Evolutionary conservation across 75 land plant species (phyloP).

Genomic region (Selaginella moellendorffii): DNA sequence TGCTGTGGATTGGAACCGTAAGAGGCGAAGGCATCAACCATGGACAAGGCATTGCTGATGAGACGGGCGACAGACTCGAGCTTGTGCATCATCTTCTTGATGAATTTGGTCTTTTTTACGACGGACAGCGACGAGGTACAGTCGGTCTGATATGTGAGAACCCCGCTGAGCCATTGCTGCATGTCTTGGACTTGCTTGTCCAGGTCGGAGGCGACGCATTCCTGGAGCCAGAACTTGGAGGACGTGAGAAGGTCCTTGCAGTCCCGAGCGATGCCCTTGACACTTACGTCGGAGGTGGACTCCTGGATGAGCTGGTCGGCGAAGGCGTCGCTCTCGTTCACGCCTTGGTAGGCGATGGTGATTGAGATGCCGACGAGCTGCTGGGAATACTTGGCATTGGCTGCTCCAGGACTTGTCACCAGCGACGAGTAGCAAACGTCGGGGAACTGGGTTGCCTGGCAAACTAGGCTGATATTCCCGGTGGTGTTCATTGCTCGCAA

Average conservation of each 20-base stretch:
- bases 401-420: background rate
- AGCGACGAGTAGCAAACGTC: slow-evolving; percentile 6
- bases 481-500: background rate
- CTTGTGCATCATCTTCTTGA: background rate
- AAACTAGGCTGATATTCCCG: slow-evolving; percentile 1
- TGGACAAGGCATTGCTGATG: slow-evolving; percentile 9
- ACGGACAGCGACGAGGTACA: background rate
- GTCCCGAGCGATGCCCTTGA: background rate
- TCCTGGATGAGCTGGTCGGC: background rate
- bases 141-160: slow-evolving; percentile 2
- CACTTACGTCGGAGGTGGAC: background rate
- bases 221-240: slow-evolving; percentile 3
- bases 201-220: background rate
- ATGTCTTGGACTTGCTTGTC: background rate
- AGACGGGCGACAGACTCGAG: background rate
- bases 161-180: slow-evolving; percentile 8
- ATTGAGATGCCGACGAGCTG: slow-evolving; percentile 7
- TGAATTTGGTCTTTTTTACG: background rate
- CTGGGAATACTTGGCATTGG: background rate
- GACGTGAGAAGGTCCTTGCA: background rate
- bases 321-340: slow-evolving; percentile 1
- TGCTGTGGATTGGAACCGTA: slow-evolving; percentile 1
- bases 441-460: slow-evolving; percentile 2
- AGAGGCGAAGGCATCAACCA: slow-evolving; percentile 5
- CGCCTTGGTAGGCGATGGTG: slow-evolving; percentile 3